These are phyloP conservation scores for Trametes pubescens DNA, from an alignment of 1,284 basidiomycete species.

Conservation along the genomic window DNA sequence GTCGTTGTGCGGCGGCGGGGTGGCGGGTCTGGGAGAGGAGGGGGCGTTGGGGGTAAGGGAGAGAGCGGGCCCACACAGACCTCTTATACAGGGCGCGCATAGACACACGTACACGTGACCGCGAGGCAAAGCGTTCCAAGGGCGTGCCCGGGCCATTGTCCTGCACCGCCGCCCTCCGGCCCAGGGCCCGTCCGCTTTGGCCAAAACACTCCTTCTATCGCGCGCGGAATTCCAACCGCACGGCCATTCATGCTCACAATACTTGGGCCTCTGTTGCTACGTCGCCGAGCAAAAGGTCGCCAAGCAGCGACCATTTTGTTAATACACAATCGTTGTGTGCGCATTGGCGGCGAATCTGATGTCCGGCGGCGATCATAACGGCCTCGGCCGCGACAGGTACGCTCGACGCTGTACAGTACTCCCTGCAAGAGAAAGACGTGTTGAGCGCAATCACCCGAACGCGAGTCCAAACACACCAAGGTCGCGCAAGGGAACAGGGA, in stretches of 20 bases:
- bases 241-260: not conserved
- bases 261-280: not conserved
- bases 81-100: conserved; percentile 14
- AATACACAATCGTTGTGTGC: not conserved
- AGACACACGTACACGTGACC: conserved; percentile 15
- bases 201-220: not conserved
- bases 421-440: not conserved
- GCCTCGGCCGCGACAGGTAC: not conserved
- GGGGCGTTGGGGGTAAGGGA: conserved; percentile 3
- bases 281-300: not conserved
- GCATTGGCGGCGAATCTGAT: too few species aligned
- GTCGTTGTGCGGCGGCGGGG: not conserved
- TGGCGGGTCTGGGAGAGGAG: not conserved
- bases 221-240: too few species aligned
- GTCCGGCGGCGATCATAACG: too few species aligned
- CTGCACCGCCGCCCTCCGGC: not conserved
- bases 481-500: not conserved
- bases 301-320: not conserved
- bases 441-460: not conserved
- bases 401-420: not conserved
- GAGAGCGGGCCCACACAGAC: not conserved
- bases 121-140: conserved; percentile 18
- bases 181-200: not conserved
- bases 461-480: not conserved
- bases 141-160: not conserved